These are phyloP conservation scores for Mrakia frigida DNA, from an alignment of 768 basidiomycete genomes.

Conservation along the genomic window DNA sequence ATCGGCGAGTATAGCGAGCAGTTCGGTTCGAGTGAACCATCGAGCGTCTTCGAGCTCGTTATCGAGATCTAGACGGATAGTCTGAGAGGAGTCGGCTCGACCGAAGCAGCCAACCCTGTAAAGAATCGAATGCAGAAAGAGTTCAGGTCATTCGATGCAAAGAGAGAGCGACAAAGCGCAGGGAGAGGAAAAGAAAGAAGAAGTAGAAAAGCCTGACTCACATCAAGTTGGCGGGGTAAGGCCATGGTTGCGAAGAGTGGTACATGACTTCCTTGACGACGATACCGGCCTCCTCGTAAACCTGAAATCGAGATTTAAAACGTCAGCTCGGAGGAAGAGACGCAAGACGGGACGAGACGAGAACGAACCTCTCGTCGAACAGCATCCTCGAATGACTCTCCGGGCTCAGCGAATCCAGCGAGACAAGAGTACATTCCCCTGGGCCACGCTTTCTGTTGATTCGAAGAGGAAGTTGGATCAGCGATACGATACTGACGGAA, in stretches of 20 bases:
- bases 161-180: background rate
- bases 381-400: conserved; percentile 89
- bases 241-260: conserved; percentile 51
- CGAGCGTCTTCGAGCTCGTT: conserved; percentile 92
- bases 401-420: conserved; percentile 55
- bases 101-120: conserved; percentile 85
- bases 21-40: conserved; percentile 76
- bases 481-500: background rate
- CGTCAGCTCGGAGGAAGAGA: background rate
- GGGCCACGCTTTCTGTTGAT: conserved; percentile 44
- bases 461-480: background rate
- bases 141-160: background rate
- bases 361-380: conserved; percentile 66
- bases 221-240: conserved; percentile 74
- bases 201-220: background rate
- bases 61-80: conserved; percentile 79
- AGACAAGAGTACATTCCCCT: conserved; percentile 73
- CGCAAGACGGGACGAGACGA: background rate
- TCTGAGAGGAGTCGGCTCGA: conserved; percentile 55
- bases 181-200: background rate
- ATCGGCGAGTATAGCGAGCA: conserved; percentile 55
- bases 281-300: conserved; percentile 96
- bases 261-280: conserved; percentile 70
- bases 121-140: background rate
- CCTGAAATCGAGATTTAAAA: background rate